These are phyloP conservation scores for Phanerochaete sordida DNA, from an alignment of 768 basidiomycete species.

Conservation along the genomic window DNA sequence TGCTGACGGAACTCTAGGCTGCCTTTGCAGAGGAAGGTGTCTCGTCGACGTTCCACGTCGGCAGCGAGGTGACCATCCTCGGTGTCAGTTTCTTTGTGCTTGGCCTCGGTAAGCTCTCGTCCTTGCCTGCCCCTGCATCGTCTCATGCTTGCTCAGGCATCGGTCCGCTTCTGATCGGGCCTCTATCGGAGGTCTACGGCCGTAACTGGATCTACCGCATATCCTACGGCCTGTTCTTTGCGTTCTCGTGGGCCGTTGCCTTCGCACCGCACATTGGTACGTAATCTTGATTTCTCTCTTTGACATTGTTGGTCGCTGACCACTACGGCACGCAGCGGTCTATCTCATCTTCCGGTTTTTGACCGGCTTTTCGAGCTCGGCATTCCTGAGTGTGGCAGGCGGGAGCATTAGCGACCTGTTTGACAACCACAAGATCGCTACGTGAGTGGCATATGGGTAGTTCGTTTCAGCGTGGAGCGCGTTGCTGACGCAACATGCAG, in stretches of 20 bases:
- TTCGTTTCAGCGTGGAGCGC: neutral
- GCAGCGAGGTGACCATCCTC: slow-evolving; percentile 47
- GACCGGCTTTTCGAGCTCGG: slow-evolving; percentile 50
- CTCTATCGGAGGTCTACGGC: slow-evolving; percentile 54
- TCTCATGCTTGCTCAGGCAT: slow-evolving; percentile 6
- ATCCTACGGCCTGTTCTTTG: slow-evolving; percentile 59
- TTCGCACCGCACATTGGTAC: slow-evolving; percentile 65
- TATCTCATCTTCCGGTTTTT: slow-evolving; percentile 61
- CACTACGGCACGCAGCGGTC: slow-evolving; percentile 35
- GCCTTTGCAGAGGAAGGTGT: slow-evolving; percentile 62
- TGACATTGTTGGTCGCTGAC: neutral
- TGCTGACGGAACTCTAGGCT: slow-evolving; percentile 34
- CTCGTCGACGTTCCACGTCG: slow-evolving; percentile 47
- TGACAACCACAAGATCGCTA: slow-evolving; percentile 50
- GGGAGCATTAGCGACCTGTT: slow-evolving; percentile 61
- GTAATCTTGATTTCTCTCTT: slow-evolving; percentile 16
- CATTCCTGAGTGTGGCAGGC: slow-evolving; percentile 61
- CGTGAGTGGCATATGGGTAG: too few species aligned
- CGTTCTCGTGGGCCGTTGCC: slow-evolving; percentile 67
- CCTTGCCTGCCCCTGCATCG: slow-evolving; percentile 20
- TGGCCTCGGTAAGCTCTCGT: slow-evolving; percentile 28
- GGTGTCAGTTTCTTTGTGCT: slow-evolving; percentile 42
- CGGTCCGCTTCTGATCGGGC: slow-evolving; percentile 30
- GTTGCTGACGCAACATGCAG: slow-evolving; percentile 23
- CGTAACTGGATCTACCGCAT: slow-evolving; percentile 55